phyloP scores from a whole-genome alignment of 176 grass and related monocot species.

The Alloteropsis semialata region DNA sequence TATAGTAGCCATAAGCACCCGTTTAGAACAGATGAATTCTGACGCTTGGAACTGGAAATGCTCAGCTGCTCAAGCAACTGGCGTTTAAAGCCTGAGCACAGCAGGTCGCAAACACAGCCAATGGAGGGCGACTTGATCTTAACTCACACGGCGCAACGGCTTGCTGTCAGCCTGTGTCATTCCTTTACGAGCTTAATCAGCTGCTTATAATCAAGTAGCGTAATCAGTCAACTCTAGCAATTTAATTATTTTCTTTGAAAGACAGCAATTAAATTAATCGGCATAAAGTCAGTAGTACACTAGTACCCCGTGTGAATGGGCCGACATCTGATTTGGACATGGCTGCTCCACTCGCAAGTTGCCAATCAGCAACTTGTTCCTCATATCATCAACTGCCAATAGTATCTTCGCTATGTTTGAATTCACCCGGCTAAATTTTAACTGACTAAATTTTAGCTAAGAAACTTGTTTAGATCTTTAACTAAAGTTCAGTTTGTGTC shows the following conservation, averaged over 20 bases:
- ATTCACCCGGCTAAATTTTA: too few relatives aligned
- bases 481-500: too few relatives aligned
- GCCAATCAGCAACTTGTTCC: not conserved
- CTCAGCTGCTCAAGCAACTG: too few relatives aligned
- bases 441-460: too few relatives aligned
- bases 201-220: not conserved
- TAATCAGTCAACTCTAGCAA: not conserved
- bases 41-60: too few relatives aligned
- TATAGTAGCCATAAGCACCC: too few relatives aligned
- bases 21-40: too few relatives aligned
- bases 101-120: not conserved
- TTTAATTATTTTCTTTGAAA: too few relatives aligned
- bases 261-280: not conserved
- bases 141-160: not conserved
- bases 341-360: not conserved
- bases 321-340: not conserved
- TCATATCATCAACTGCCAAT: not conserved
- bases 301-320: not conserved
- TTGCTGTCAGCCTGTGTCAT: not conserved
- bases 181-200: not conserved
- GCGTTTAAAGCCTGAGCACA: not conserved
- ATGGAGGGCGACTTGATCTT: not conserved
- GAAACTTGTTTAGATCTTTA: too few relatives aligned
- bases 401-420: too few relatives aligned
- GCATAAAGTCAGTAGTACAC: not conserved